Evolutionary conservation across 805 yeast genomes (phyloP).

Genomic region (Lipomyces spencermartinsiae): DNA sequence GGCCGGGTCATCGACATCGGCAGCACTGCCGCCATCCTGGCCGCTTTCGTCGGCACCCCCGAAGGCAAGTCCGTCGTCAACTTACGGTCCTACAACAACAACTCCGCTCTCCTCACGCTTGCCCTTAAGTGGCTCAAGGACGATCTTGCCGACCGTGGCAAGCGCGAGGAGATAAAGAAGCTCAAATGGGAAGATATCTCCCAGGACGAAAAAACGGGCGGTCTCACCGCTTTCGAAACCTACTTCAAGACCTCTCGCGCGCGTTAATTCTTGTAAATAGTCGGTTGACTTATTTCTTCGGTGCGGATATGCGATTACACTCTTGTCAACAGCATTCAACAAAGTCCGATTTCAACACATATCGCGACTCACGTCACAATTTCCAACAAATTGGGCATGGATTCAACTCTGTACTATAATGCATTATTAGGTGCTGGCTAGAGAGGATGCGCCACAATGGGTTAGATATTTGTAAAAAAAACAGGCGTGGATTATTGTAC

Average conservation of each 20-base stretch:
- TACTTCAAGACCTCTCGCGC: slow-evolving; percentile 38
- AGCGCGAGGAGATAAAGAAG: slow-evolving; percentile 53
- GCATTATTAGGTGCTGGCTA: neutral
- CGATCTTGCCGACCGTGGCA: slow-evolving; percentile 59
- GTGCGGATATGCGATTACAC: neutral
- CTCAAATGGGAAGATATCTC: slow-evolving; percentile 64
- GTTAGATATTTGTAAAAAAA: neutral
- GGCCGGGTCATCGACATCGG: slow-evolving; percentile 56
- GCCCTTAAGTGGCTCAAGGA: slow-evolving; percentile 48
- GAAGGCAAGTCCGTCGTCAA: slow-evolving; percentile 44
- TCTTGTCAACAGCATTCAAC: slow-evolving; percentile 10
- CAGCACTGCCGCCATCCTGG: slow-evolving; percentile 22
- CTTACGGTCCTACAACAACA: slow-evolving; percentile 26
- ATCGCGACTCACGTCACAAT: slow-evolving; percentile 1
- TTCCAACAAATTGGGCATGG: neutral
- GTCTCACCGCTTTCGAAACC: slow-evolving; percentile 35
- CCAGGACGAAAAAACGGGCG: slow-evolving; percentile 39
- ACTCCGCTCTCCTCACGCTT: slow-evolving; percentile 46
- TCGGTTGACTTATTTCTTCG: neutral
- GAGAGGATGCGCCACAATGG: neutral
- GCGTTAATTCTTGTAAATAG: slow-evolving; percentile 10
- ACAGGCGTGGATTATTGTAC: neutral
- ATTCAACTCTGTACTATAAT: slow-evolving; percentile 18
- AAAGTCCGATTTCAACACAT: slow-evolving; percentile 4
- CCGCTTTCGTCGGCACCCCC: slow-evolving; percentile 9